A percentile compares a stretch with the other conserved stretches of the same genome.
phyloP scores from a whole-genome alignment of 1,139 yeast genomes.

The Meyerozyma carpophila region DNA sequence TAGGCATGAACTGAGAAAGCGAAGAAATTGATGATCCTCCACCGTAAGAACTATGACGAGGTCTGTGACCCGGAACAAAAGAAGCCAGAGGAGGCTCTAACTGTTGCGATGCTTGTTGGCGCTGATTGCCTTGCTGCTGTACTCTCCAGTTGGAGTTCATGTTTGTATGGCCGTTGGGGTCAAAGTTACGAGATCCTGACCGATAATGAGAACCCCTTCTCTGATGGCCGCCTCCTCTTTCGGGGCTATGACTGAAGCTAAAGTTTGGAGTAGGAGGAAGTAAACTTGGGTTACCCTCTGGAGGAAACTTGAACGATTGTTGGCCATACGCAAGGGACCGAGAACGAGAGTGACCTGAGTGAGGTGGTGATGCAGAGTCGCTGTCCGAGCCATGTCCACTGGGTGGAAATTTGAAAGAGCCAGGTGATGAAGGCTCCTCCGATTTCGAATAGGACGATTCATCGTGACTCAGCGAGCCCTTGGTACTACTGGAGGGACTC shows the following conservation, averaged over 20 bases:
- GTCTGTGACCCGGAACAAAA: constrained; percentile 78
- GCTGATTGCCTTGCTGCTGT: constrained; percentile 25
- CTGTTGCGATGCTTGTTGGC: constrained; percentile 18
- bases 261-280: constrained; percentile 47
- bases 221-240: constrained; percentile 30
- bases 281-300: constrained; percentile 22
- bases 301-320: constrained; percentile 41
- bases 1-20: constrained; percentile 34
- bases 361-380: constrained; percentile 3
- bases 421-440: constrained; percentile 4
- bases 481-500: constrained; percentile 27
- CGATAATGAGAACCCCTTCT: constrained; percentile 43
- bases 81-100: constrained; percentile 46
- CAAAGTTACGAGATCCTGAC: constrained; percentile 55
- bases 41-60: constrained; percentile 61
- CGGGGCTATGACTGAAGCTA: constrained; percentile 35
- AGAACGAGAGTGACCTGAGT: constrained; percentile 24
- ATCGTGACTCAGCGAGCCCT: constrained; percentile 3
- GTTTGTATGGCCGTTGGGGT: constrained; percentile 29
- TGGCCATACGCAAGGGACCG: constrained; percentile 42
- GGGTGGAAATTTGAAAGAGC: constrained; percentile 38
- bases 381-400: constrained; percentile 3
- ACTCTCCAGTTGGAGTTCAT: constrained; percentile 65
- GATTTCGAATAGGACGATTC: constrained; percentile 2
- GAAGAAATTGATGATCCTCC: constrained; percentile 62